Conservation (phyloP, 2,329 filamentous ascomycete genomes). For the Pseudogymnoascus sp. region DNA sequence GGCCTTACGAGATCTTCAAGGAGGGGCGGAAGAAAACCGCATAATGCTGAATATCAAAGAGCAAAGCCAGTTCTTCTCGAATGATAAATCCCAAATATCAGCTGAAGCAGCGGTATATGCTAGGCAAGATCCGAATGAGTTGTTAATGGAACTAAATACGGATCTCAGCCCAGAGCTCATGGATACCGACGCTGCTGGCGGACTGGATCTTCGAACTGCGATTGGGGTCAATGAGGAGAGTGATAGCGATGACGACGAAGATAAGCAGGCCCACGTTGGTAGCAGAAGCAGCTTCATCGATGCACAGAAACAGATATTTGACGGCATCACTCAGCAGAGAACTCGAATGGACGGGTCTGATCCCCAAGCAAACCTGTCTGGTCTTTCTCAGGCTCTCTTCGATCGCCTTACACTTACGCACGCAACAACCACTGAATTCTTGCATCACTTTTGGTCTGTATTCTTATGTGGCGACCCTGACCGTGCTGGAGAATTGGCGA, state of each 20-base stretch:
- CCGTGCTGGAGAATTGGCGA: constrained; percentile 70
- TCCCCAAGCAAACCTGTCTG: constrained; percentile 27
- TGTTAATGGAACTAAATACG: constrained; percentile 55
- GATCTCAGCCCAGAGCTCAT: constrained; percentile 48
- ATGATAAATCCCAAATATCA: constrained; percentile 36
- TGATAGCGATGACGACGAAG: constrained; percentile 57
- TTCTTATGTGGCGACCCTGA: constrained; percentile 84
- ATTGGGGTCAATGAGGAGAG: constrained; percentile 65
- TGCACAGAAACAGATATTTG: constrained; percentile 59
- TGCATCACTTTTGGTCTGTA: constrained; percentile 94
- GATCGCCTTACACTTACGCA: constrained; percentile 68
- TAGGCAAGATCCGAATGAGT: constrained; percentile 60
- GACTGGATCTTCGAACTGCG: constrained; percentile 52
- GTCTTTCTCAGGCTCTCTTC: constrained; percentile 44
- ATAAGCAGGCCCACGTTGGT: constrained; percentile 53
- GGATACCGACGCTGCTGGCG: constrained; percentile 40
- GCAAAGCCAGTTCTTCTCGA: constrained; percentile 73
- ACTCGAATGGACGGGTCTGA: constrained; percentile 46
- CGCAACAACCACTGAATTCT: constrained; percentile 86
- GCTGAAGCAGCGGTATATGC: constrained; percentile 46
- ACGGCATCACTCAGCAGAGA: constrained; percentile 55
- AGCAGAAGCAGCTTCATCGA: constrained; percentile 58
- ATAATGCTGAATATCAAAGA: constrained; percentile 84
- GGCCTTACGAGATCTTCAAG: constrained; percentile 70
- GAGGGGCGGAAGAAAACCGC: constrained; percentile 63